A percentile compares a stretch with the other conserved stretches of the same genome.
Conservation (phyloP, 371 early-diverging fungal species). For the Choanephora cucurbitarum region DNA sequence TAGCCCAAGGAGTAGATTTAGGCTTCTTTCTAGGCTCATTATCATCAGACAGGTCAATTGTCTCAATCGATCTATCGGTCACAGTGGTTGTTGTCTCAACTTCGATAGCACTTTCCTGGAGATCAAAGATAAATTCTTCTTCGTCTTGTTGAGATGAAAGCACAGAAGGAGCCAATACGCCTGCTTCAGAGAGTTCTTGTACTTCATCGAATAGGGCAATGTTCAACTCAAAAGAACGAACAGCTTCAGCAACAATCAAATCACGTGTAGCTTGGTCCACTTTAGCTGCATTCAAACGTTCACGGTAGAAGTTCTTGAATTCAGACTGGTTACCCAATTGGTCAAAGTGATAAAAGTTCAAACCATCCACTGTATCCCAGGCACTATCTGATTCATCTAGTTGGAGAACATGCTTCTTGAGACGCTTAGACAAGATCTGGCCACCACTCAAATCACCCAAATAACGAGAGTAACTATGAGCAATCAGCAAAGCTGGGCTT, state of each 20-base stretch:
- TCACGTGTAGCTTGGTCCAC: conserved; percentile 37
- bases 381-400: conserved; percentile 34
- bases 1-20: conserved; percentile 6
- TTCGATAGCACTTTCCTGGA: conserved; percentile 3
- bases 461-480: conserved; percentile 65
- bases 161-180: conserved; percentile 22
- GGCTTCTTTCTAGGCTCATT: background rate
- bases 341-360: conserved; percentile 54
- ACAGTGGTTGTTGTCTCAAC: background rate
- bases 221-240: conserved; percentile 47
- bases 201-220: conserved; percentile 53
- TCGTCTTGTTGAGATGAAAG: conserved; percentile 8
- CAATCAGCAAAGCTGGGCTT: conserved; percentile 57
- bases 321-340: conserved; percentile 53
- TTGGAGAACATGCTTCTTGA: conserved; percentile 53
- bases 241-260: conserved; percentile 44
- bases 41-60: background rate
- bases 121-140: conserved; percentile 2
- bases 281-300: conserved; percentile 49
- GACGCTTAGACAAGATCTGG: conserved; percentile 57
- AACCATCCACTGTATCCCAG: conserved; percentile 50
- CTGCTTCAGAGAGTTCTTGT: conserved; percentile 38
- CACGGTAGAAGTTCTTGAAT: conserved; percentile 62
- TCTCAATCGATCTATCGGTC: background rate
- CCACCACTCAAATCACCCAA: conserved; percentile 67